These are phyloP conservation scores for Jamesozyma hellenica DNA, from an alignment of 805 yeast species.

Conservation along the genomic window DNA sequence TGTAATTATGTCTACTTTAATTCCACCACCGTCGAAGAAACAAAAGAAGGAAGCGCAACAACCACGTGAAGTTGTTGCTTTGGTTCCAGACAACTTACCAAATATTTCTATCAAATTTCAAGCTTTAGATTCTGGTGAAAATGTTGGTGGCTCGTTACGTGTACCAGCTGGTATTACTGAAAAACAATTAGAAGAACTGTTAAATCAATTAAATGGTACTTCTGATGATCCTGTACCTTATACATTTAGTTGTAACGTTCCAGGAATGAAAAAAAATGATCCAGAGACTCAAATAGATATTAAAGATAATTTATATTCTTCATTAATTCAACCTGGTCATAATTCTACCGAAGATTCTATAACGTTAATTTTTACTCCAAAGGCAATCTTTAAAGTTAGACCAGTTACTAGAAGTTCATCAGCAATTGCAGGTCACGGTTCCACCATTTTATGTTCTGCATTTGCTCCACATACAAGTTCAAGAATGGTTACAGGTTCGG, in stretches of 20 bases:
- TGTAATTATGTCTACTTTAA: constrained; percentile 83
- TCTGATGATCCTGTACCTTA: constrained; percentile 84
- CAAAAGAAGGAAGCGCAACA: constrained; percentile 77
- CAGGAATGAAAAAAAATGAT: constrained; percentile 32
- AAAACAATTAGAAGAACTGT: constrained; percentile 75
- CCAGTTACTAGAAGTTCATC: constrained; percentile 87
- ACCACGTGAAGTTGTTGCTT: constrained; percentile 55
- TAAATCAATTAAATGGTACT: constrained; percentile 66
- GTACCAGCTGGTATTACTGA: constrained; percentile 87
- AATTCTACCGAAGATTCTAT: constrained; percentile 88
- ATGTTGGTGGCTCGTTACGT: constrained; percentile 72
- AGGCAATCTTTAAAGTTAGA: constrained; percentile 87
- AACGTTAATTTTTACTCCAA: constrained; percentile 84
- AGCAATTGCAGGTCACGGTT: constrained; percentile 91
- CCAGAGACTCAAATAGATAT: constrained; percentile 51
- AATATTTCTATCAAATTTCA: constrained; percentile 81
- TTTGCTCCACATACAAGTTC: constrained; percentile 87
- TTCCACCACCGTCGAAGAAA: constrained; percentile 90
- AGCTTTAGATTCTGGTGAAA: constrained; percentile 87
- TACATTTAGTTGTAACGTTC: constrained; percentile 58
- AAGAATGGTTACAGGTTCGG: constrained; percentile 88
- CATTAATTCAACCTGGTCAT: constrained; percentile 76
- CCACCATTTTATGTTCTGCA: constrained; percentile 83
- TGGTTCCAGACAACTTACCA: constrained; percentile 71
- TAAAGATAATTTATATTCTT: constrained; percentile 62